phyloP scores from a whole-genome alignment of 331 rosid species.

The Rhamnella rubrinervis region DNA sequence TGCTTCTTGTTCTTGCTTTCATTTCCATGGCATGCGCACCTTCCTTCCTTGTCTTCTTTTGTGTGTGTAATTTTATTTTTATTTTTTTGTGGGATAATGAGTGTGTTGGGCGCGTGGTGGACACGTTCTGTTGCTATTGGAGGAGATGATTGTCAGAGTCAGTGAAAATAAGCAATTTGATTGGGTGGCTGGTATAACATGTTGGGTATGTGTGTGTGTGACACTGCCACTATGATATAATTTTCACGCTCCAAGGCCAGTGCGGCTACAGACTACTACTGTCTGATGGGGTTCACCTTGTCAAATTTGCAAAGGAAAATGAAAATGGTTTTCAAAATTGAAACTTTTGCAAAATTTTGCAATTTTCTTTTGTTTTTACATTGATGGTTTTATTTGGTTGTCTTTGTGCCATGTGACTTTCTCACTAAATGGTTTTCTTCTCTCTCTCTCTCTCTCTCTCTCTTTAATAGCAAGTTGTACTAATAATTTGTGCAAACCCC shows the following conservation, averaged over 20 bases:
- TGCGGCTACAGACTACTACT: too few species aligned
- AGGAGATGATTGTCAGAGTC: neutral
- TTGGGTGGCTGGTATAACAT: too few species aligned
- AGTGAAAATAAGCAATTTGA: too few species aligned
- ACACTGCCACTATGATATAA: too few species aligned
- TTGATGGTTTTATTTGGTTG: conserved; percentile 1
- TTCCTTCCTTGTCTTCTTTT: neutral
- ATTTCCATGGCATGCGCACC: conserved; percentile 19
- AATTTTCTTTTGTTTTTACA: conserved; percentile 2
- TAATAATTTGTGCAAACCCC: neutral
- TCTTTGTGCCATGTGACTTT: conserved; percentile 8
- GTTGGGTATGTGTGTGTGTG: too few species aligned
- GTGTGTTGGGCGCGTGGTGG: neutral
- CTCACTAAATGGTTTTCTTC: neutral
- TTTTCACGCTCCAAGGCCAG: too few species aligned
- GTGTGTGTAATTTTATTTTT: too few species aligned
- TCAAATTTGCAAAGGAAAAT: neutral
- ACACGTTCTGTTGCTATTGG: conserved; percentile 18
- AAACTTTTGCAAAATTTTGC: neutral
- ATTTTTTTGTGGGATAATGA: too few species aligned
- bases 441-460: neutral
- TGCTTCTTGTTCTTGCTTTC: conserved; percentile 24
- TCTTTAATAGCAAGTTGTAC: neutral
- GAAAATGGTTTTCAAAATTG: conserved; percentile 16
- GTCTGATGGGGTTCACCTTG: neutral